Conservation (phyloP, 495 filamentous ascomycete species). For the Margaritispora aquatica region DNA sequence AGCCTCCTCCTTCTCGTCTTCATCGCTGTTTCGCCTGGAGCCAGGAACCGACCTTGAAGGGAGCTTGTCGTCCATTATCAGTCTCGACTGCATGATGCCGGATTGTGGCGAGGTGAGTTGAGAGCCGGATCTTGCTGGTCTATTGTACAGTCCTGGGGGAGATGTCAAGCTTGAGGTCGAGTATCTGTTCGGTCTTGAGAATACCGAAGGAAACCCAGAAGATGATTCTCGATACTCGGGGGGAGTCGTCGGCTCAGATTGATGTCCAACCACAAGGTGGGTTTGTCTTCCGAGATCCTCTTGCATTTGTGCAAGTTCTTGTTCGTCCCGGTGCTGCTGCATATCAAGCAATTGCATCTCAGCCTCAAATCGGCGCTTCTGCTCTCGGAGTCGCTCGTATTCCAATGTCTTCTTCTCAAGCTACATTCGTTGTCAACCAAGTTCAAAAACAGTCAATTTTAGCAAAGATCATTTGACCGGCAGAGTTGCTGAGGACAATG, state of each 20-base stretch:
- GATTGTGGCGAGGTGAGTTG: conserved; percentile 55
- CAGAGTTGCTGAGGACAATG: not conserved
- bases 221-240: conserved; percentile 76
- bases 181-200: conserved; percentile 74
- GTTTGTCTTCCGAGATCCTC: conserved; percentile 62
- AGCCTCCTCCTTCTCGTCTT: conserved; percentile 64
- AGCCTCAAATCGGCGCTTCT: conserved; percentile 76
- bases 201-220: conserved; percentile 61
- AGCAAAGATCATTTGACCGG: conserved; percentile 10
- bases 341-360: conserved; percentile 83
- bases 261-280: conserved; percentile 50
- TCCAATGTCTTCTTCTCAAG: conserved; percentile 88
- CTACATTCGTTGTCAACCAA: conserved; percentile 42
- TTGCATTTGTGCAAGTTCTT: conserved; percentile 75
- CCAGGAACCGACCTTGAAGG: conserved; percentile 82
- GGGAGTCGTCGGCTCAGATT: conserved; percentile 94
- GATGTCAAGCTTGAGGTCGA: conserved; percentile 78
- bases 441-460: not conserved
- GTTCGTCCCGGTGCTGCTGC: conserved; percentile 71
- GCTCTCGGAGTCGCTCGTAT: conserved; percentile 78
- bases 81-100: conserved; percentile 43
- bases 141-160: conserved; percentile 68
- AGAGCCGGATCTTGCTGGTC: conserved; percentile 67
- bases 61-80: conserved; percentile 47
- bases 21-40: conserved; percentile 77